phyloP scores from a whole-genome alignment of 2,329 filamentous ascomycete genomes.

The Gaeumannomyces tritici region DNA sequence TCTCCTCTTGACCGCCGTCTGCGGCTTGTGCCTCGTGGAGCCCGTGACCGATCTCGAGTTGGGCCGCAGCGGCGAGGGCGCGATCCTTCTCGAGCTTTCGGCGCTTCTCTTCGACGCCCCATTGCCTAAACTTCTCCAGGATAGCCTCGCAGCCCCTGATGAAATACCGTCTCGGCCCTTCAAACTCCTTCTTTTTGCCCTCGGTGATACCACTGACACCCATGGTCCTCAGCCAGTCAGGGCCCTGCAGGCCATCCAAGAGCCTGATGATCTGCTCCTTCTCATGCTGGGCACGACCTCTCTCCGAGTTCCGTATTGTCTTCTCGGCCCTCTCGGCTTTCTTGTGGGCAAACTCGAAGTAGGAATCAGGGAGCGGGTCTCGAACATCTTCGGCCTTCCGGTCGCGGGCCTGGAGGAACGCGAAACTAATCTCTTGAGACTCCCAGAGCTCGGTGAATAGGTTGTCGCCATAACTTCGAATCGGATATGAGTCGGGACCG shows the following conservation, averaged over 20 bases:
- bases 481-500: slow-evolving; percentile 12
- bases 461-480: slow-evolving; percentile 45
- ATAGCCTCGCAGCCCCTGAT: slow-evolving; percentile 73
- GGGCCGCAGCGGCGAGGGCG: slow-evolving; percentile 31
- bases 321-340: slow-evolving; percentile 51
- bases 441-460: slow-evolving; percentile 48
- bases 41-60: slow-evolving; percentile 9
- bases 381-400: slow-evolving; percentile 28
- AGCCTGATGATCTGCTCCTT: slow-evolving; percentile 55
- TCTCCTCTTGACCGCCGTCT: slow-evolving; percentile 12
- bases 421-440: slow-evolving; percentile 46
- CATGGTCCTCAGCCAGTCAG: slow-evolving; percentile 89
- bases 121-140: slow-evolving; percentile 77
- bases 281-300: slow-evolving; percentile 56
- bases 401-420: slow-evolving; percentile 38
- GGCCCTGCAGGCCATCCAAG: slow-evolving; percentile 76
- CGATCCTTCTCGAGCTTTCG: slow-evolving; percentile 69
- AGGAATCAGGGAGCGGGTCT: slow-evolving; percentile 47
- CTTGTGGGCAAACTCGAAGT: slow-evolving; percentile 45
- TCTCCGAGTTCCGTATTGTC: slow-evolving; percentile 54
- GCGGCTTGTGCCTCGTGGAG: neutral
- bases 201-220: slow-evolving; percentile 82
- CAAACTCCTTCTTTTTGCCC: slow-evolving; percentile 75
- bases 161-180: slow-evolving; percentile 77
- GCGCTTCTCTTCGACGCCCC: slow-evolving; percentile 84